Evolutionary conservation across 306 rosid species (phyloP), one percentile per base, ranked within the genome.

Genomic region (Vicia faba): DNA sequence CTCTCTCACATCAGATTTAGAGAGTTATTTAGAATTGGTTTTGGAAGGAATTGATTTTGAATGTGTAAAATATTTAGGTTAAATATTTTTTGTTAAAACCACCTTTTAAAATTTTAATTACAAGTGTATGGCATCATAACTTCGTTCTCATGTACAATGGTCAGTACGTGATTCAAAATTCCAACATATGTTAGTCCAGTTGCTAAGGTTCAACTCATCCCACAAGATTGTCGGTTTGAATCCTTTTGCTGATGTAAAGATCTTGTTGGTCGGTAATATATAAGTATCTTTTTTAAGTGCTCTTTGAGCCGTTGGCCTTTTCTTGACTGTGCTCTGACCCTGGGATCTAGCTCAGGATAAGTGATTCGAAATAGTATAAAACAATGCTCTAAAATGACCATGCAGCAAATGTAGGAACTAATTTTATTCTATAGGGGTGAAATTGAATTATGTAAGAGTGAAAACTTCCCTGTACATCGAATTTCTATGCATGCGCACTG

Each of bases 1-100:
- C 57, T 19, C 61, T 8, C 19, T 43, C 64, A n/a, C 25, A 43
- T 23, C n/a, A 23, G 12, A 60, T 67, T 53, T 50, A 12, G 36
- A 51, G n/a, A 72, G 14, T 8, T 72, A 54, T 45, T 54, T 70
- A 16, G 29, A 33, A 61, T 41, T 28, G 69, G 28, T 39, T 74
- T 23, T 41, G 33, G 57, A 15, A 13, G 33, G 46, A 33, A 54
- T 25, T 23, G 26, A 28, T 58, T 65, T 15, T 46, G 41, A 69
- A 40, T 20, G 39, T 39, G 38, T 38, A n/a, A 56, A 41, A 1
- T 56, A 18, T 19, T 36, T 55, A 20, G 7, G 43, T 43, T 43
- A 55, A 45, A 74, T 43, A 4, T 33, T 33, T 19, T 33, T 33
- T 57, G 20, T 8, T 26, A 11, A 48, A 58, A 14, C 10, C 61